Base-by-base conservation (phyloP, 805 yeast species). In the Yamadazyma takamatsuzukensis region DNA sequence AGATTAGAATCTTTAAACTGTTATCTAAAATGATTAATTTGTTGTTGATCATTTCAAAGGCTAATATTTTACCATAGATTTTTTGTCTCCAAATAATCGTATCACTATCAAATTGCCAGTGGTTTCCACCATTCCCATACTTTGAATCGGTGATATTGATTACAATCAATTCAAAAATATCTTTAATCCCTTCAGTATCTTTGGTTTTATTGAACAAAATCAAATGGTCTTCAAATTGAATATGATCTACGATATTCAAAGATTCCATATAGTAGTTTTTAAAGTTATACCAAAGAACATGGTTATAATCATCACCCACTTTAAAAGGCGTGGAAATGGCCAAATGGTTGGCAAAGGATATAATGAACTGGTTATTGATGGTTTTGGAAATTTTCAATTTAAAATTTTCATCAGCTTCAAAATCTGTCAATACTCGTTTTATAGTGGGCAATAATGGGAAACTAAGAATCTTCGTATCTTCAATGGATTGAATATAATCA, bases 251-350 rank as follows among this genome's bases (percentile, higher is more conserved):
- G 4, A 67, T 52, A 30, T 62, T 63, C 30, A 63, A 47, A 3
- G 54, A 37, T 21, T 59, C 67, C 32, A 53, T 38, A 18, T 47
- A 51, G 36, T 53, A 56, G 39, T 61, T 58, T 25, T 49, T 51
- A 36, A 62, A 64, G 33, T 56, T 58, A 37, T 51, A 65, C 72
- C 72, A 67, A 8, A 64, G 37, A 4, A 60, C 48, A 33, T 65
- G 70, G 35, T 59, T 59, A 5, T 44, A 33, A 21, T 51, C 44
- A 18, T 40, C 44, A 11, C 44, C 44, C 14, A 21, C 29, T 11
- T 45, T 44, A 18, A 39, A 49, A 4, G 64, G 61, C 2, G 64
- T 61, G 0, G 64, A 57, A 6, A 61, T 36, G 0, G 62, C 35
- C 8, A 61, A 23, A 19, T 50, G 30, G 27, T 51, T 51, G 5